Base-by-base conservation (phyloP, 495 filamentous ascomycete species). In the Cercophora scortea region DNA sequence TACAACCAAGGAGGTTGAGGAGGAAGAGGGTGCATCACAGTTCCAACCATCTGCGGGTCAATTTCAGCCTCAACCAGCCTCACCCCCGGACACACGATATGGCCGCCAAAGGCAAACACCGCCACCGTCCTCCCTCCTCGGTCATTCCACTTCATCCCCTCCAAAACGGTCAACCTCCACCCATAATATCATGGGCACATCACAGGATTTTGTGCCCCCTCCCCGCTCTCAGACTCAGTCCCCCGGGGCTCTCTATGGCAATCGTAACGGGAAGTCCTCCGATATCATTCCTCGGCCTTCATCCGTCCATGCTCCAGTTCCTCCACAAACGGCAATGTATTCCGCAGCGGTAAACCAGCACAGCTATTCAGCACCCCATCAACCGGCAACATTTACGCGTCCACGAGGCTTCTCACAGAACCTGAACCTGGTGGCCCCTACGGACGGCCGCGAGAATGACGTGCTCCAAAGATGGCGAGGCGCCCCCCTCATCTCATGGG, bases 391-490 rank as follows among this genome's bases (percentile, higher is more conserved):
- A 25, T 33, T 54, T n/a, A 46, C 59, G 7, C 58, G 58, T 42
- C 49, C 68, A 50, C 68, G 74, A 36, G 68, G 71, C 3, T 61
- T 68, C 47, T 74, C 72, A 34, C 62, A 71, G 47, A 66, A 65
- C 46, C 49, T 75, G 17, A 71, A 71, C 55, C 64, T 74, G 11
- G 66, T 76, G 35, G 62, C 70, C 6, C 94, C 93, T 10, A 83
- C 76, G 7, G 90, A 96, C 69, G 89, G 87, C n/a, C 81, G 86
- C 18, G 81, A 88, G 52, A 62, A 75, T 9, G 93, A 99, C 68
- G 79, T 81, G 13, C 72, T 97, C 4, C 76, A 90, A 57, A 79
- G 94, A 57, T 99, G 93, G 93, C 87, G 86, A 68, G 93, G 93
- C 8, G 78, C 79, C 13, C 94, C 93, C 0, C 79, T 95, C 8